phyloP scores from a whole-genome alignment of 2,329 filamentous ascomycete genomes.

The Polychaeton citri region DNA sequence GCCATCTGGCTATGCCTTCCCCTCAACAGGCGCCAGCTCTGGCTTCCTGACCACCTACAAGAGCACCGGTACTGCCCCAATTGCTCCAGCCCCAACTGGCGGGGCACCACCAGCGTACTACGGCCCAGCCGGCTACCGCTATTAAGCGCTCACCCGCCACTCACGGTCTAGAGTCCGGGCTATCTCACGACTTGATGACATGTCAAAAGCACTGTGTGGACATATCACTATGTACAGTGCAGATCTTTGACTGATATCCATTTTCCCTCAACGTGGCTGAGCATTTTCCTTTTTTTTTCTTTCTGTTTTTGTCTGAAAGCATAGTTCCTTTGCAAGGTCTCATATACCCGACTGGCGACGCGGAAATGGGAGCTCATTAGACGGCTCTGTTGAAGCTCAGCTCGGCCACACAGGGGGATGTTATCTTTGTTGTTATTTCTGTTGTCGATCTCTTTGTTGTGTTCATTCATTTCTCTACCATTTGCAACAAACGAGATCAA shows the following conservation, averaged over 20 bases:
- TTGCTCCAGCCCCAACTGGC: background rate
- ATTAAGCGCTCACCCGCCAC: no score
- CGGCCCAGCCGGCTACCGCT: no score
- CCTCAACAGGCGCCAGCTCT: constrained; percentile 9
- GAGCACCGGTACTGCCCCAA: constrained; percentile 5
- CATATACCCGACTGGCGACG: no score
- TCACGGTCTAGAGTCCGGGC: background rate
- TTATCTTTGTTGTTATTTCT: no score
- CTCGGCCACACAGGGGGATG: no score
- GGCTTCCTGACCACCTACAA: constrained; percentile 18
- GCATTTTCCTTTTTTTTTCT: background rate
- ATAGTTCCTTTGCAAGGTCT: no score
- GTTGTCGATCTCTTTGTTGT: no score
- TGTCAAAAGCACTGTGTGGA: background rate
- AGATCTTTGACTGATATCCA: background rate
- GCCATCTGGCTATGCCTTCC: constrained; percentile 2
- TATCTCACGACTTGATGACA: background rate
- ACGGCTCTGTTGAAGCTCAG: no score
- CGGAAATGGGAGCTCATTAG: no score
- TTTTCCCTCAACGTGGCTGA: background rate
- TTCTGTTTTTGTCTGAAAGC: no score
- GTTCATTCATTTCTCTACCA: background rate
- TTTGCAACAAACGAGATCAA: background rate
- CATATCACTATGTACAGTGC: background rate
- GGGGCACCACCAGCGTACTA: background rate